Conservation (phyloP, 1,284 basidiomycete genomes). For the Trichosporon faecale region DNA sequence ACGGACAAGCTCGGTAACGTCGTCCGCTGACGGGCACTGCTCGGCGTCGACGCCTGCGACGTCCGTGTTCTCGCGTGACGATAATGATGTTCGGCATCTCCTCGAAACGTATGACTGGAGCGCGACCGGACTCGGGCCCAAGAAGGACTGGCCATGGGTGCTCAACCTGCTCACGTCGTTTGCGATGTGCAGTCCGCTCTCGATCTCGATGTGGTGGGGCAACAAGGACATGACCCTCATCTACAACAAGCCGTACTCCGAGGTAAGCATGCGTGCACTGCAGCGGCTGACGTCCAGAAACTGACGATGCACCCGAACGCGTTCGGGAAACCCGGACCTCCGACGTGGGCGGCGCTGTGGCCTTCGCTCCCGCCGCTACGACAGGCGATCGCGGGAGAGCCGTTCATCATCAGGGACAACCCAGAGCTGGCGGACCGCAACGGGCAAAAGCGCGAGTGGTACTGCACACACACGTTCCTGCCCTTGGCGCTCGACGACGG, state of each 20-base stretch:
- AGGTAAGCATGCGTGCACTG: not conserved
- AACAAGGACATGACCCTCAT: not conserved
- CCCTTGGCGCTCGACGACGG: not conserved
- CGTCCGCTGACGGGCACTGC: not conserved
- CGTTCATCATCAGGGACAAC: conserved; percentile 47
- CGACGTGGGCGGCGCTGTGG: not conserved
- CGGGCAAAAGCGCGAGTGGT: not conserved
- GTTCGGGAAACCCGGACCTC: not conserved
- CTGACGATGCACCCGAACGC: not conserved
- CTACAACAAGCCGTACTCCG: not conserved
- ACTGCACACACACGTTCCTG: not conserved
- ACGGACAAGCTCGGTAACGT: not conserved
- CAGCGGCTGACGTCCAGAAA: not conserved
- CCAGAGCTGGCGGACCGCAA: conserved; percentile 44
- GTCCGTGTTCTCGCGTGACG: not conserved
- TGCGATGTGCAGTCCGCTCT: not conserved
- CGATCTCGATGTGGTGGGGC: not conserved
- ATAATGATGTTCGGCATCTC: not conserved
- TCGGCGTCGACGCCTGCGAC: not conserved
- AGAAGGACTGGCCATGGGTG: not conserved
- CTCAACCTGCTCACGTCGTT: not conserved
- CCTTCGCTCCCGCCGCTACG: not conserved
- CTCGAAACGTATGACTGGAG: not conserved
- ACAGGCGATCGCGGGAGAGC: conserved; percentile 21
- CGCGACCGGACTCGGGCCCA: not conserved